Percentiles rank a stretch among this genome's conserved stretches.
These are phyloP conservation scores for Saccharomyces jurei DNA, from an alignment of 805 yeast genomes.

Conservation along the genomic window DNA sequence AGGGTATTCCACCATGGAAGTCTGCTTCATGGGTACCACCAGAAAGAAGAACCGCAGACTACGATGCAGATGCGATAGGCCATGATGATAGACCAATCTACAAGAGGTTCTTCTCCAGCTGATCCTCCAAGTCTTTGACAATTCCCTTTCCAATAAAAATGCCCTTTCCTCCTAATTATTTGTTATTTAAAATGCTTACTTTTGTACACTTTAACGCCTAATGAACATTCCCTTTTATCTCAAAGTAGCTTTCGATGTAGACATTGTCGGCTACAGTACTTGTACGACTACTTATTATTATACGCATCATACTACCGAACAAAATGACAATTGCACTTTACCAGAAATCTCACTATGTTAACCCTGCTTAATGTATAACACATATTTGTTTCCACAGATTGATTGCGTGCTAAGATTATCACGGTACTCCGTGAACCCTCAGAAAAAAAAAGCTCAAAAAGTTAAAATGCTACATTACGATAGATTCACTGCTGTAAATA, in stretches of 20 bases:
- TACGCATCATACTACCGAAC: too few species aligned
- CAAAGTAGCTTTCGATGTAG: background rate
- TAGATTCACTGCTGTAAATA: too few species aligned
- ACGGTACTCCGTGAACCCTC: too few species aligned
- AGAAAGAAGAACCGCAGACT: slow-evolving; percentile 18
- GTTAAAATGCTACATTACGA: too few species aligned
- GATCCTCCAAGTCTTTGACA: background rate
- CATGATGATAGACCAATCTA: slow-evolving; percentile 14
- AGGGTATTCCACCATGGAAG: slow-evolving; percentile 33
- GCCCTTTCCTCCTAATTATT: background rate
- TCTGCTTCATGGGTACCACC: slow-evolving; percentile 46
- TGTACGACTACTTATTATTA: too few species aligned
- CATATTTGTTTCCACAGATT: too few species aligned
- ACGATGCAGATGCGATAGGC: slow-evolving; percentile 11
- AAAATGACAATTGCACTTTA: background rate
- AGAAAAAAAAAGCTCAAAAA: too few species aligned
- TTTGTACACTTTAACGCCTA: background rate
- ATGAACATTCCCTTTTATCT: background rate
- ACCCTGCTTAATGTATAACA: too few species aligned
- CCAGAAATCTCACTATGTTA: too few species aligned
- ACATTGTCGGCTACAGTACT: background rate
- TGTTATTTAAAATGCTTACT: background rate
- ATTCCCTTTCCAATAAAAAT: background rate
- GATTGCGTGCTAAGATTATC: too few species aligned
- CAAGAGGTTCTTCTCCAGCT: slow-evolving; percentile 5